Conservation (phyloP, 495 filamentous ascomycete genomes). For the Penicillium subrubescens region DNA sequence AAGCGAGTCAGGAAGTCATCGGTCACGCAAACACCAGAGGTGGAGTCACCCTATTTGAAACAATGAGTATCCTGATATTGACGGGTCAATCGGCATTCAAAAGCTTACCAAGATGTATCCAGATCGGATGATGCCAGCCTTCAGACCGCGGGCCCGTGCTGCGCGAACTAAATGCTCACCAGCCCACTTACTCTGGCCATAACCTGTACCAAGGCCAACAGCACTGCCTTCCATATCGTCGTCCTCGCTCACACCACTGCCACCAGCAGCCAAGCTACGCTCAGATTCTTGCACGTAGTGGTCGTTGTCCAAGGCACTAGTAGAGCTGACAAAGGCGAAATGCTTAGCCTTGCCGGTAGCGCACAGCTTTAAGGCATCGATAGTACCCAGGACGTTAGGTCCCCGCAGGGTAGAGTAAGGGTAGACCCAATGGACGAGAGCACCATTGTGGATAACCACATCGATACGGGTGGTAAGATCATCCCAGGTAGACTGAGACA, state of each 20-base stretch:
- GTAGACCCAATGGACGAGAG: conserved; percentile 83
- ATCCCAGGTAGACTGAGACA: conserved; percentile 64
- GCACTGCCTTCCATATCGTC: conserved; percentile 68
- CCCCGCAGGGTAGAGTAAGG: conserved; percentile 74
- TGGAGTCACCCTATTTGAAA: conserved; percentile 53
- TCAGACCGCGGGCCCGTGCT: conserved; percentile 76
- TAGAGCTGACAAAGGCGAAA: conserved; percentile 85
- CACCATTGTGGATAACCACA: conserved; percentile 89
- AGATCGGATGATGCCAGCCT: conserved; percentile 75
- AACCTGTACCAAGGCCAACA: conserved; percentile 75
- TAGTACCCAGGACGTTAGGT: conserved; percentile 79
- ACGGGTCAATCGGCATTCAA: background rate
- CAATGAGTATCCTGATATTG: background rate
- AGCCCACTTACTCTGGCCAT: conserved; percentile 90
- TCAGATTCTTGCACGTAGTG: conserved; percentile 77
- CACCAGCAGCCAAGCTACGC: conserved; percentile 52
- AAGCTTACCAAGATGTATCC: conserved; percentile 73
- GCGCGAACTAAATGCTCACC: conserved; percentile 79
- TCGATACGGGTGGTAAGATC: conserved; percentile 66
- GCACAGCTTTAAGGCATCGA: conserved; percentile 77
- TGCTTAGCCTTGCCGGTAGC: conserved; percentile 75
- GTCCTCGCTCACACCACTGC: conserved; percentile 58
- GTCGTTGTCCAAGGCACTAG: conserved; percentile 77
- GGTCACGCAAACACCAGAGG: conserved; percentile 72
- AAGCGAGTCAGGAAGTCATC: conserved; percentile 94